Evolutionary conservation across 2,329 filamentous ascomycete genomes (phyloP).

Genomic region (Ascochyta pisi): DNA sequence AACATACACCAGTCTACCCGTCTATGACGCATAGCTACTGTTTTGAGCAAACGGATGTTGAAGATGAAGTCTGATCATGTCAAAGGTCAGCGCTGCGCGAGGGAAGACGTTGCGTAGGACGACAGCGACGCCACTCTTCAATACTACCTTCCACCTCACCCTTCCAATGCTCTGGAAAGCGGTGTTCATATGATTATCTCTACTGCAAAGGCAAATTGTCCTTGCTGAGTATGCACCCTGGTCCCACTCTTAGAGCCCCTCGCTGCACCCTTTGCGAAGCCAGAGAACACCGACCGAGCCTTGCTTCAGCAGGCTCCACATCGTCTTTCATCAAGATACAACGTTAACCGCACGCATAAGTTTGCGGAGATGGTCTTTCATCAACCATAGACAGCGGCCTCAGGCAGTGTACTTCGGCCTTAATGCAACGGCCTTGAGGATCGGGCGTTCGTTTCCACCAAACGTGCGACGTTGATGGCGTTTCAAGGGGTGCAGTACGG

Average conservation of each 20-base stretch:
- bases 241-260: not conserved
- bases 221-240: not conserved
- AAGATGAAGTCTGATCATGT: not conserved
- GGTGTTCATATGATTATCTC: not conserved
- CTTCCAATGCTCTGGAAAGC: not conserved
- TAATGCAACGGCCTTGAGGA: conserved; percentile 8
- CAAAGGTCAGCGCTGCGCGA: not conserved
- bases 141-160: not conserved
- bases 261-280: not conserved
- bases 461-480: conserved; percentile 36
- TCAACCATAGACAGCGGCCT: conserved; percentile 15
- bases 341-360: conserved; percentile 18
- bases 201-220: not conserved
- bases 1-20: no score
- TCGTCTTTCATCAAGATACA: not conserved
- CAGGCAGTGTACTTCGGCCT: conserved; percentile 1
- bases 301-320: not conserved
- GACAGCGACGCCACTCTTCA: not conserved
- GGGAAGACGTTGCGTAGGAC: not conserved
- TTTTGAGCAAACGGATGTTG: no score
- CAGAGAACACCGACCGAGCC: not conserved
- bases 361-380: conserved; percentile 10
- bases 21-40: no score
- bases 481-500: conserved; percentile 36
- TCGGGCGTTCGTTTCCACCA: conserved; percentile 16